Percentiles rank a stretch among this genome's conserved stretches.
These are phyloP conservation scores for Parafenestella ontariensis DNA, from an alignment of 2,329 filamentous ascomycete species.

Conservation along the genomic window DNA sequence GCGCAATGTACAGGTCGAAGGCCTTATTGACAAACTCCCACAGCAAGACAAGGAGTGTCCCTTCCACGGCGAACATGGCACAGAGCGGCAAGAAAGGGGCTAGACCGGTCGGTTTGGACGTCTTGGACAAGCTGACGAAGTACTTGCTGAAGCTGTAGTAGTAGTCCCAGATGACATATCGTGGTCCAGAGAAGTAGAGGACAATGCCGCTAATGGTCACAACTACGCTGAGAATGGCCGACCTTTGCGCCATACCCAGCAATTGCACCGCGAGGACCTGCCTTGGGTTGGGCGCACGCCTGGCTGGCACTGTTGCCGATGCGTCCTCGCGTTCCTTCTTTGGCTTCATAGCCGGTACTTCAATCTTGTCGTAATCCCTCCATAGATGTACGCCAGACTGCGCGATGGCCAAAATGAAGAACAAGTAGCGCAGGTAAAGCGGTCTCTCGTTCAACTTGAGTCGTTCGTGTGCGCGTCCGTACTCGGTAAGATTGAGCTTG, in stretches of 20 bases:
- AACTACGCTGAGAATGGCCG: slow-evolving; percentile 53
- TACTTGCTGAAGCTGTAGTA: slow-evolving; percentile 73
- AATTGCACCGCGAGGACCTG: slow-evolving; percentile 29
- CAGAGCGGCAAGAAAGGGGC: slow-evolving; percentile 63
- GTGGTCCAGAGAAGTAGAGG: slow-evolving; percentile 40
- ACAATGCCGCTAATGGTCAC: slow-evolving; percentile 48
- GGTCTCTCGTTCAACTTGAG: slow-evolving; percentile 84
- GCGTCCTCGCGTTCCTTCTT: slow-evolving; percentile 25
- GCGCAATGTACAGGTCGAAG: slow-evolving; percentile 81
- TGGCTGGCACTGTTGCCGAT: slow-evolving; percentile 4
- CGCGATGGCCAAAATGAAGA: slow-evolving; percentile 71
- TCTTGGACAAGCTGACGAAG: slow-evolving; percentile 77
- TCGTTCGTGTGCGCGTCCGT: slow-evolving; percentile 70
- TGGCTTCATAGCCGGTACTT: slow-evolving; percentile 51
- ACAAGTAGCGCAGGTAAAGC: slow-evolving; percentile 77
- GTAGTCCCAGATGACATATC: slow-evolving; percentile 52
- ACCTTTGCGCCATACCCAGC: slow-evolving; percentile 19
- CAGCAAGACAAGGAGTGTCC: slow-evolving; percentile 71
- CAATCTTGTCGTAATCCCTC: slow-evolving; percentile 74
- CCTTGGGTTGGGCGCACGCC: slow-evolving; percentile 23
- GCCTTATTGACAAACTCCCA: slow-evolving; percentile 80
- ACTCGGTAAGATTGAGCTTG: slow-evolving; percentile 76
- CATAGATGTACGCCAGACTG: slow-evolving; percentile 75
- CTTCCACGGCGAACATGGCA: slow-evolving; percentile 61
- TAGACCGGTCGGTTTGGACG: slow-evolving; percentile 64